These are phyloP conservation scores for Fonsecaea pugnacius DNA, from an alignment of 2,329 filamentous ascomycete genomes.

Conservation along the genomic window DNA sequence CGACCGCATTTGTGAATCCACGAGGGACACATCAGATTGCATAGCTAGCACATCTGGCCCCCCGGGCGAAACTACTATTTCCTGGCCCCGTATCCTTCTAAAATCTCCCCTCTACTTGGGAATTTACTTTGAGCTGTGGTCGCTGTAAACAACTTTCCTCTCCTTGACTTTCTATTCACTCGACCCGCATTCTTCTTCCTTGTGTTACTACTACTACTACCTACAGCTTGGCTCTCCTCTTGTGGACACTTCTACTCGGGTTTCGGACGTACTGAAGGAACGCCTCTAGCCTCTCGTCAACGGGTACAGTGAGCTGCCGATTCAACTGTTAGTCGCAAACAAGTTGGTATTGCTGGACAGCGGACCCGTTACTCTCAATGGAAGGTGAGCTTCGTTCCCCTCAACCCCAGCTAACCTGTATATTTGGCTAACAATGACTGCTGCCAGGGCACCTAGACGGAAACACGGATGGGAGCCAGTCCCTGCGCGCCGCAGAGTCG, in stretches of 20 bases:
- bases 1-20: background rate
- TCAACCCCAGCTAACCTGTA: background rate
- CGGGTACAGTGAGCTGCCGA: background rate
- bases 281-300: background rate
- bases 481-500: slow-evolving; percentile 24
- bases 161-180: background rate
- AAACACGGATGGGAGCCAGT: slow-evolving; percentile 11
- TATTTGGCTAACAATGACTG: background rate
- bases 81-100: slow-evolving; percentile 8
- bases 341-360: background rate
- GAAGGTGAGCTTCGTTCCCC: slow-evolving; percentile 3
- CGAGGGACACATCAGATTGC: slow-evolving; percentile 6
- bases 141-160: background rate
- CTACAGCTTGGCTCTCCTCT: background rate
- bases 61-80: background rate
- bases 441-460: slow-evolving; percentile 25
- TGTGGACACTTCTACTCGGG: background rate
- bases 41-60: background rate
- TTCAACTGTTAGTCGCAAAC: no score
- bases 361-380: background rate
- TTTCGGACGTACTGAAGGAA: background rate
- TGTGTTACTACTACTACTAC: background rate
- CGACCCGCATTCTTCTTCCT: background rate
- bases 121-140: background rate
- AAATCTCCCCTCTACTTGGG: background rate